Base-by-base conservation (phyloP, 2,329 filamentous ascomycete genomes). In the Pseudopithomyces chartarum region DNA sequence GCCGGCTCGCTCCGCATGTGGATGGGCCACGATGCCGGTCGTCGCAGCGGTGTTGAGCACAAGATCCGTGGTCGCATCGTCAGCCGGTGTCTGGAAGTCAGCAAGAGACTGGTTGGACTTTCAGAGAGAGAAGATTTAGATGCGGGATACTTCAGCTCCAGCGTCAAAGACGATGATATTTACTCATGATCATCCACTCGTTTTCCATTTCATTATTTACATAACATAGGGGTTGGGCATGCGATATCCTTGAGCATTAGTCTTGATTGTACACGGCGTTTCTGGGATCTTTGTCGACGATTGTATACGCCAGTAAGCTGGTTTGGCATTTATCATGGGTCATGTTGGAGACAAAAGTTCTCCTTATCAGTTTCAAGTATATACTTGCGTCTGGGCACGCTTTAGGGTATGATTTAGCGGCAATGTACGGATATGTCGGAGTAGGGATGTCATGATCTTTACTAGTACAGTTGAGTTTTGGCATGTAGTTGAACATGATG, bases 1-100 rank as follows among this genome's bases (percentile, higher is more conserved):
- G 78, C 79, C 5, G 74, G 71, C 51, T 75, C 72, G 20, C 63
- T 82, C 39, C 72, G 80, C 3, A 69, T 79, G 47, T 82, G 80
- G 80, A 69, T 80, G 38, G 80, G 80, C 3, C 78, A 77, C 29
- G 76, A 76, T 19, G 75, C 74, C 4, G 79, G 77, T 6, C 69
- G 72, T 8, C 68, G 69, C 7, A 78, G 73, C 36, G 79, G 79
- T 0, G 51, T 82, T 55, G 71, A 66, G 6, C 69, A 69, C 23
- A 76, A 73, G 52, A 72, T 75, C 3, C 69, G 77, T 15, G 68
- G 67, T 2, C 69, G 67, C 43, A 70, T 82, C 34, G 73, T 82
- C 7, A 71, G 72, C 36, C 63, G 71, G 38, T 81, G 78, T 61
- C 55, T 81, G 6, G 66, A 69, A 20, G 72, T 80, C 12, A 79